Base-by-base conservation (phyloP, 768 basidiomycete species). In the Auricularia sp. region DNA sequence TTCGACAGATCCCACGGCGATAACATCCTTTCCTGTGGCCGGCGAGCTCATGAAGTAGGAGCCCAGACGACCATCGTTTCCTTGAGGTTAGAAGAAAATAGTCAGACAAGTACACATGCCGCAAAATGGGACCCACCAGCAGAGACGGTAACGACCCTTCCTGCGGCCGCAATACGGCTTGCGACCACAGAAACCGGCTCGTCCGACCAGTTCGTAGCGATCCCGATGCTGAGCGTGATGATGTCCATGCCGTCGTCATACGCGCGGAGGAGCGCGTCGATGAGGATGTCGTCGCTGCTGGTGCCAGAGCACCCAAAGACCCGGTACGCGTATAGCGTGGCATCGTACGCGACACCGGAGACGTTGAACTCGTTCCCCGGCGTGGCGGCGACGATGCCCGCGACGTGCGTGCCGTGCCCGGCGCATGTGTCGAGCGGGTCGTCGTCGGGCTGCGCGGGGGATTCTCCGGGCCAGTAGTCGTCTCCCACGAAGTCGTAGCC, bases 291-390 rank as follows among this genome's bases (percentile, higher is more conserved):
- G 33, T 77, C 73, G 1, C 71, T 65, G 0, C 75, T 67, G 1
- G 64, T 63, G 7, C 71, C 73, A 24, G 58, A 63, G 64, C 64
- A 65, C 7, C 64, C 64, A 35, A 65, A 45, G 56, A 65, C 75
- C 73, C 62, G 67, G 73, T 67, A 67, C 42, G 63, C 64, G 42
- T 54, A 75, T 7, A 76, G 66, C 1, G 69, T 69, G 0, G 77
- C 75, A 4, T 71, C 68, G 34, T 77, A 77, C 0, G 77, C 76
- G 58, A 75, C 75, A 65, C 78, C 77, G 21, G 74, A 71, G 36
- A 77, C 70, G 68, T 73, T 74, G 67, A 74, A 74, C 54, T 67
- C 59, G 69, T 77, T 78, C 36, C 67, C 70, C 7, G 68, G 62
- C 35, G 69, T 47, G n/a, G 73, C 72, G 24, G 70, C 76, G 67